Conservation (phyloP, 192 early-diverging fungal species). For the Gryganskiella cystojenkinii region DNA sequence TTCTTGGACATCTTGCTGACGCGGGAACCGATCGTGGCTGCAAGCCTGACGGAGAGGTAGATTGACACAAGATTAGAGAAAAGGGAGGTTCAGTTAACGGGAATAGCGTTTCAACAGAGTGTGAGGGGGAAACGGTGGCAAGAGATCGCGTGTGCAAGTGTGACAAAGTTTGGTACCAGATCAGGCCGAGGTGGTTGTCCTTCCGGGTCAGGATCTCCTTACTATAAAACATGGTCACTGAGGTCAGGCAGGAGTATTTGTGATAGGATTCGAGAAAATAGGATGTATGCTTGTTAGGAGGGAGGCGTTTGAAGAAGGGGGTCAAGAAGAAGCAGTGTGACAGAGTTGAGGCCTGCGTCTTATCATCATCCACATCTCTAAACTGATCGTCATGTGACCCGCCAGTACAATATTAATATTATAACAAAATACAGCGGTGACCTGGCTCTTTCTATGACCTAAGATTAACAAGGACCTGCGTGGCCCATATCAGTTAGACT, state of each 20-base stretch:
- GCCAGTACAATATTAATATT: too few relatives aligned
- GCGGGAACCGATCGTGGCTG: constrained; percentile 60
- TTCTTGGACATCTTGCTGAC: constrained; percentile 64
- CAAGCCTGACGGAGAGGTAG: constrained; percentile 50
- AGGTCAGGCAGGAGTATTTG: neutral
- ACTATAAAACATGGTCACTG: constrained; percentile 65
- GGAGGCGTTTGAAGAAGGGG: too few relatives aligned
- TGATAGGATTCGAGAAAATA: neutral
- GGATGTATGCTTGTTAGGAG: too few relatives aligned
- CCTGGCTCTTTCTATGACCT: too few relatives aligned
- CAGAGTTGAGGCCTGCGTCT: too few relatives aligned
- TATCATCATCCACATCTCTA: too few relatives aligned
- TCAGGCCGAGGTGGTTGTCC: constrained; percentile 59
- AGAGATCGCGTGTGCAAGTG: neutral
- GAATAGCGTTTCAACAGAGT: neutral
- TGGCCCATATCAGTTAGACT: too few relatives aligned
- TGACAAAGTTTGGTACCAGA: constrained; percentile 55
- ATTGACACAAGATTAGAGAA: neutral
- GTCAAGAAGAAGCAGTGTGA: too few relatives aligned
- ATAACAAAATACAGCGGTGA: too few relatives aligned
- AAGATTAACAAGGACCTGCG: too few relatives aligned
- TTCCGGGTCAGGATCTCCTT: constrained; percentile 65
- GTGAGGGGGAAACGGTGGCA: neutral
- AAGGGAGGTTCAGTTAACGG: neutral
- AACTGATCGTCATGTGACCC: too few relatives aligned